Percentiles rank a stretch among this genome's conserved stretches.
Conservation (phyloP, 192 early-diverging fungal genomes). For the Backusella parvicylindrica region DNA sequence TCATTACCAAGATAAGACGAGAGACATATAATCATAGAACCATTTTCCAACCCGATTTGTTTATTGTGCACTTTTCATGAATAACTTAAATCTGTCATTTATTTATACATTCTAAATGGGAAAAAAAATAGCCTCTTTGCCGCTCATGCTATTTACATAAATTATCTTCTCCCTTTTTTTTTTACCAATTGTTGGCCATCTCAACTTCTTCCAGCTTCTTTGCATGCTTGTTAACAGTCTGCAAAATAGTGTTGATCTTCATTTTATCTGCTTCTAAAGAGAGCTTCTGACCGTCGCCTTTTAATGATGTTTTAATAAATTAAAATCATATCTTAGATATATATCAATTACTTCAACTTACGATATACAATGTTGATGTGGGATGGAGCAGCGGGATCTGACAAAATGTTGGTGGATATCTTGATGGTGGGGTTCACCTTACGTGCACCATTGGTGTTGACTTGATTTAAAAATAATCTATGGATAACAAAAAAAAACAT, state of each 20-base stretch:
- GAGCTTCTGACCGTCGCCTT: conserved; percentile 49
- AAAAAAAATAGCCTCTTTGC: not conserved
- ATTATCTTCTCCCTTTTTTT: not conserved
- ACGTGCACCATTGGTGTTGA: conserved; percentile 43
- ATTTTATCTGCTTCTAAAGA: conserved; percentile 40
- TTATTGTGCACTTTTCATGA: not conserved
- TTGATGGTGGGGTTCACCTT: conserved; percentile 46
- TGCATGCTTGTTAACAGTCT: conserved; percentile 50
- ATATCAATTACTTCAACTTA: conserved; percentile 15
- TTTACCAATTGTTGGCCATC: conserved; percentile 40
- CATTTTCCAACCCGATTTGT: not conserved
- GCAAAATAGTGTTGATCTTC: conserved; percentile 44
- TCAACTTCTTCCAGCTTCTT: conserved; percentile 53
- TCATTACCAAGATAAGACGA: no score
- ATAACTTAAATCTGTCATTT: not conserved
- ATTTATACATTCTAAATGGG: not conserved
- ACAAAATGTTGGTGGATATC: conserved; percentile 41
- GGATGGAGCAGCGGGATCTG: conserved; percentile 39
- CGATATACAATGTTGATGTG: conserved; percentile 43
- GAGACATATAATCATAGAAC: no score
- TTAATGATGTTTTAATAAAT: not conserved
- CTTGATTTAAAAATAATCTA: conserved; percentile 49
- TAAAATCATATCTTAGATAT: not conserved
- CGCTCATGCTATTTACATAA: not conserved
- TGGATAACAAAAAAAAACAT: not conserved